phyloP scores from a whole-genome alignment of 768 basidiomycete genomes.

The Leccinum longicurvipes region DNA sequence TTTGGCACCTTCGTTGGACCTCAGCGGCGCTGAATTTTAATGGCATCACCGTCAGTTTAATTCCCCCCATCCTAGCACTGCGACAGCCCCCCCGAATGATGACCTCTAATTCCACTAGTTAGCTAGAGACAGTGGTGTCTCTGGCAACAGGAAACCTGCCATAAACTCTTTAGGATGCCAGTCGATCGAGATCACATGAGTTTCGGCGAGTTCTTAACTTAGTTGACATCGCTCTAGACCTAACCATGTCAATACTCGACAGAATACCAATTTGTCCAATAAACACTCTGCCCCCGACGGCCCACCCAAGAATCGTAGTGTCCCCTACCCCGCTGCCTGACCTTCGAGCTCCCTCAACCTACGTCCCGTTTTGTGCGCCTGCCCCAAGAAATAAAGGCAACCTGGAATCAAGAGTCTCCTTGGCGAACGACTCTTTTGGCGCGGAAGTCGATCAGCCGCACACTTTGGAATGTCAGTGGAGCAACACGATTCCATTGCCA shows the following conservation, averaged over 20 bases:
- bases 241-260: not conserved
- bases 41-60: no score
- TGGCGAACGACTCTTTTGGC: not conserved
- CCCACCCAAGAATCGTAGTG: not conserved
- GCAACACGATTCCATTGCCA: not conserved
- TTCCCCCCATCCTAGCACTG: not conserved
- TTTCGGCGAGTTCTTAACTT: not conserved
- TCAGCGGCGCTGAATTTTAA: conserved; percentile 2
- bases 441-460: not conserved
- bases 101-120: not conserved
- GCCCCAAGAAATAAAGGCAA: not conserved
- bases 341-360: not conserved
- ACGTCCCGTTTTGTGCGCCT: not conserved
- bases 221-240: not conserved
- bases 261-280: conserved; percentile 3
- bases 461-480: conserved; percentile 7
- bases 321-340: not conserved
- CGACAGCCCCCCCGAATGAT: not conserved
- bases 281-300: not conserved
- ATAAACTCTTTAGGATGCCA: not conserved
- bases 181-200: not conserved
- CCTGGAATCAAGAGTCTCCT: not conserved
- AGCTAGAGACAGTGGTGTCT: not conserved
- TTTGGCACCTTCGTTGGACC: not conserved
- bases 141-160: not conserved